These are phyloP conservation scores for Tuber melanosporum DNA, from an alignment of 495 filamentous ascomycete genomes.

Conservation along the genomic window DNA sequence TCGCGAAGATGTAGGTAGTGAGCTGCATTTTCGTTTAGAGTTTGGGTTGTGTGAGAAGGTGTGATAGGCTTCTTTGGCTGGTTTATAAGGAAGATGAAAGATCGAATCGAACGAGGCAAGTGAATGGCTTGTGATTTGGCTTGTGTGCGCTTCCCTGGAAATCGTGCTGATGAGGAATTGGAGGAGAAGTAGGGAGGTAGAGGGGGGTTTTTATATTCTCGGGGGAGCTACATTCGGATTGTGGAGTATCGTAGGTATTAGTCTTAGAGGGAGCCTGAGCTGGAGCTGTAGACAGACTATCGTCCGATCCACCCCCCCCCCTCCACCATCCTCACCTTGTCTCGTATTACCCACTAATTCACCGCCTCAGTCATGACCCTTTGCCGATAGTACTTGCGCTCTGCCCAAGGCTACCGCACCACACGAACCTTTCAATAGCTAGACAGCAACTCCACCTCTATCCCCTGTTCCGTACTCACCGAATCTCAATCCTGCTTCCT, in stretches of 20 bases:
- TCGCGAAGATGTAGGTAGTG: slow-evolving; percentile 19
- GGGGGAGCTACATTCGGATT: not conserved
- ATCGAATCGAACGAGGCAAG: not conserved
- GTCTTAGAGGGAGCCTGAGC: not conserved
- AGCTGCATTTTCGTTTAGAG: slow-evolving; percentile 26
- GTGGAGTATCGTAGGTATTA: not conserved
- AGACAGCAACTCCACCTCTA: not conserved
- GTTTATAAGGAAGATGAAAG: not conserved
- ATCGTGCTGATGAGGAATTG: not conserved
- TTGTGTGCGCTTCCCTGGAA: not conserved
- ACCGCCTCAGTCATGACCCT: not conserved
- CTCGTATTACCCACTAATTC: not conserved
- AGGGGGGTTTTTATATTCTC: not conserved
- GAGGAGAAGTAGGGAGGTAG: not conserved
- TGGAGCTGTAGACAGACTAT: not conserved
- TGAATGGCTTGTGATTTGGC: not conserved
- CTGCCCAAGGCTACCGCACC: not conserved
- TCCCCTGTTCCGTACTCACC: not conserved
- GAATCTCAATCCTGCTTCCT: not conserved
- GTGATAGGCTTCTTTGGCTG: not conserved
- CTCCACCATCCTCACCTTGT: not conserved
- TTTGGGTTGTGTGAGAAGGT: not conserved
- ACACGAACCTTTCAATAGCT: not conserved
- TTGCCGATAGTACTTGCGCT: not conserved
- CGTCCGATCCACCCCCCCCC: not conserved